Conservation (phyloP, 2,329 filamentous ascomycete genomes). For the Penicillium nordicum region DNA sequence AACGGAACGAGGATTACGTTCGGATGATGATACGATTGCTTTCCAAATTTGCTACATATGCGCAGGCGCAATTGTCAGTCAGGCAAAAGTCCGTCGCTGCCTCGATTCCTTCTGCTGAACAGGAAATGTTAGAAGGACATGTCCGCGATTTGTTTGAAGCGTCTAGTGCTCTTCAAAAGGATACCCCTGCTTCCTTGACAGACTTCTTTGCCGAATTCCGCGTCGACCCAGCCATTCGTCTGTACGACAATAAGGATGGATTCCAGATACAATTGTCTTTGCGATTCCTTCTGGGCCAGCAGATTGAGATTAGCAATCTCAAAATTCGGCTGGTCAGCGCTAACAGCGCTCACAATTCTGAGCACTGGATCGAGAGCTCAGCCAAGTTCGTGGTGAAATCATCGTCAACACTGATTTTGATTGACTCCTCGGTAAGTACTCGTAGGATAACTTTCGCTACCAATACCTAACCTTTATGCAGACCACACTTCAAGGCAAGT, state of each 20-base stretch:
- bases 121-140: slow-evolving; percentile 33
- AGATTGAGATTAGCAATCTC: slow-evolving; percentile 63
- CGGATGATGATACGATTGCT: slow-evolving; percentile 68
- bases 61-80: slow-evolving; percentile 30
- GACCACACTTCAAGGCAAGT: slow-evolving; percentile 60
- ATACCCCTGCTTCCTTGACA: slow-evolving; percentile 65
- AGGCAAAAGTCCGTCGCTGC: slow-evolving; percentile 32
- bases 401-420: slow-evolving; percentile 52
- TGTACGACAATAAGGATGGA: slow-evolving; percentile 69
- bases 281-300: slow-evolving; percentile 68
- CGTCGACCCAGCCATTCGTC: slow-evolving; percentile 65
- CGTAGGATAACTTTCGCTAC: neutral
- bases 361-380: slow-evolving; percentile 62
- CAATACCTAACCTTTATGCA: slow-evolving; percentile 12
- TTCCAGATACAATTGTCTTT: slow-evolving; percentile 68
- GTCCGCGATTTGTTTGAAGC: slow-evolving; percentile 46
- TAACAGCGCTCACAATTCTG: slow-evolving; percentile 50
- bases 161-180: slow-evolving; percentile 53
- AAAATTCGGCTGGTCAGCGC: slow-evolving; percentile 61
- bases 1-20: slow-evolving; percentile 75
- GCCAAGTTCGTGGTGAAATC: slow-evolving; percentile 50
- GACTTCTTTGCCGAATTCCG: slow-evolving; percentile 71
- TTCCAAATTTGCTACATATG: slow-evolving; percentile 36
- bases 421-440: slow-evolving; percentile 46
- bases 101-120: slow-evolving; percentile 30